Conservation (phyloP, 768 basidiomycete genomes). For the Amanita molliuscula region DNA sequence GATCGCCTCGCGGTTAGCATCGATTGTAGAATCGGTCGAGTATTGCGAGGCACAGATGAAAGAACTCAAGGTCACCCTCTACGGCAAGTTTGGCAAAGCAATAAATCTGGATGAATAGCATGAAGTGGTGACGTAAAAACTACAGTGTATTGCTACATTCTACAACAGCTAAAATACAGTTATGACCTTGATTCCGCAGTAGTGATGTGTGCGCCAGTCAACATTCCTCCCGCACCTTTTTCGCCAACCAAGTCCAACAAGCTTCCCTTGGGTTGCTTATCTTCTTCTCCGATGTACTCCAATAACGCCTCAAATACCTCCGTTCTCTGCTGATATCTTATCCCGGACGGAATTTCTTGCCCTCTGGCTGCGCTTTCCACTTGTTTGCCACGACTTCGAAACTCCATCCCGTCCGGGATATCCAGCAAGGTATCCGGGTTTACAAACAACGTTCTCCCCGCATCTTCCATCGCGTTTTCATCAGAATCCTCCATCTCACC, state of each 20-base stretch:
- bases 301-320: constrained; percentile 62
- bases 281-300: constrained; percentile 48
- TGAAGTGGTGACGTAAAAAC: not conserved
- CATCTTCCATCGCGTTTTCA: not conserved
- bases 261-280: constrained; percentile 58
- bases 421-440: constrained; percentile 16
- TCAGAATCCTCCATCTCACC: not conserved
- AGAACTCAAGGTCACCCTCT: constrained; percentile 65
- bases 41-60: constrained; percentile 72
- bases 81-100: constrained; percentile 87
- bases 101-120: constrained; percentile 82
- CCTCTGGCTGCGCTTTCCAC: constrained; percentile 2
- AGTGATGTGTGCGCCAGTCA: not conserved
- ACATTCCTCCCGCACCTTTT: constrained; percentile 13
- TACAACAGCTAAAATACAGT: not conserved
- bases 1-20: constrained; percentile 45
- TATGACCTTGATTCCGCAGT: not conserved
- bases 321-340: constrained; percentile 50
- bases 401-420: constrained; percentile 18
- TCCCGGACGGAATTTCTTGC: constrained; percentile 11
- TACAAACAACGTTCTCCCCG: constrained; percentile 4
- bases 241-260: constrained; percentile 54
- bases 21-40: constrained; percentile 40
- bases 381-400: constrained; percentile 7
- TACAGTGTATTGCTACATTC: not conserved